These are phyloP conservation scores for Amesomyces nigricolor DNA, from an alignment of 2,329 filamentous ascomycete genomes.

Conservation along the genomic window DNA sequence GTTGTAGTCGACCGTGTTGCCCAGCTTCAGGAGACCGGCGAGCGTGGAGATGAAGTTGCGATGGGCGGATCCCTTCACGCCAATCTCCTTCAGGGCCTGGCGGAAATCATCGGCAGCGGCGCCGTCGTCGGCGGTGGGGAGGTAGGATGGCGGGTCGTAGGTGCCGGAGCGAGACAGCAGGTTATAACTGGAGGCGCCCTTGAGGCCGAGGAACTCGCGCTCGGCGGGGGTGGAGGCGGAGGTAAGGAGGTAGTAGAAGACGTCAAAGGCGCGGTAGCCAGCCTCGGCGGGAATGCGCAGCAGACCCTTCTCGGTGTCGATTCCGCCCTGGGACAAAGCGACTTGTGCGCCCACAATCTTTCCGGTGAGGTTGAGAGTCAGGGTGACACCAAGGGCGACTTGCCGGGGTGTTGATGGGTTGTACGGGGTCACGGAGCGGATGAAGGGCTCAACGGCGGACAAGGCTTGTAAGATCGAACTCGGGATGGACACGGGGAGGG, in stretches of 20 bases:
- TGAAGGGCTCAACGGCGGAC: slow-evolving; percentile 76
- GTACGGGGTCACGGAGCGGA: slow-evolving; percentile 78
- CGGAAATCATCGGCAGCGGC: slow-evolving; percentile 93
- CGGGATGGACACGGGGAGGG: slow-evolving; percentile 75
- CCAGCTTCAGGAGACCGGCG: slow-evolving; percentile 82
- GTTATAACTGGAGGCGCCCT: slow-evolving; percentile 68
- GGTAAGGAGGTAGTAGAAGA: slow-evolving; percentile 94
- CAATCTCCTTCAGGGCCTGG: slow-evolving; percentile 78
- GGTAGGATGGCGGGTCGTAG: slow-evolving; percentile 78
- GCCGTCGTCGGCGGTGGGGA: slow-evolving; percentile 86
- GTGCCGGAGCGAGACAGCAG: slow-evolving; percentile 79
- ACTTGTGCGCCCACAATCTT: slow-evolving; percentile 70
- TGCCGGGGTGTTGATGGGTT: slow-evolving; percentile 83
- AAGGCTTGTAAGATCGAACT: slow-evolving; percentile 70
- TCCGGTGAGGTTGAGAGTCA: slow-evolving; percentile 76
- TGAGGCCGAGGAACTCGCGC: slow-evolving; percentile 78
- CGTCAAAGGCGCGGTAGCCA: slow-evolving; percentile 90
- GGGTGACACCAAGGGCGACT: slow-evolving; percentile 70
- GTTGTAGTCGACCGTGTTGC: slow-evolving; percentile 79
- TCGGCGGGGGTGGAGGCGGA: slow-evolving; percentile 86
- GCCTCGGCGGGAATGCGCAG: slow-evolving; percentile 71
- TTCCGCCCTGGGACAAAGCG: slow-evolving; percentile 77
- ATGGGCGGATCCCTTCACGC: slow-evolving; percentile 81
- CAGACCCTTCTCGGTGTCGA: slow-evolving; percentile 76
- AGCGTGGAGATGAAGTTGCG: slow-evolving; percentile 80